These are phyloP conservation scores for Cladophialophora immunda DNA, from an alignment of 2,329 filamentous ascomycete genomes.

Conservation along the genomic window DNA sequence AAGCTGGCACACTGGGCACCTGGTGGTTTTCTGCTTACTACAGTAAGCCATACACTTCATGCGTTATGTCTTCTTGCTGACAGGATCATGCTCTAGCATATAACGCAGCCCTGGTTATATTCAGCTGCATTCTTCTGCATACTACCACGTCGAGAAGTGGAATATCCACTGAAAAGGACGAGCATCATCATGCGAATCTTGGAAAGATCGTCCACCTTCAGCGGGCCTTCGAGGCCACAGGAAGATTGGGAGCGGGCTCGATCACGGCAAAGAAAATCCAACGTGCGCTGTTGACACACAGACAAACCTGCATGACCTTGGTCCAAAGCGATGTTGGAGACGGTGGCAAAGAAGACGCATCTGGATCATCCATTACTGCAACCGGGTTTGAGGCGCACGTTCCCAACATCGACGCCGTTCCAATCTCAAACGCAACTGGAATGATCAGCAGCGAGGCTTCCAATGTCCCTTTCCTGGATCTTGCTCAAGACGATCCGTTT, in stretches of 20 bases:
- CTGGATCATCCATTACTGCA: constrained; percentile 11
- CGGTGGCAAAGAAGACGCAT: constrained; percentile 13
- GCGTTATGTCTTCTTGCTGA: constrained; percentile 34
- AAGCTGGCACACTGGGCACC: constrained; percentile 46
- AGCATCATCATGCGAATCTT: constrained; percentile 21
- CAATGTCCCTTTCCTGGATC: constrained; percentile 56
- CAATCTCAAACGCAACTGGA: not conserved
- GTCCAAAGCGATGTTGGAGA: constrained; percentile 28
- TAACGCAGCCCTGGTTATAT: constrained; percentile 47
- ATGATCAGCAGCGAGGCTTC: constrained; percentile 24
- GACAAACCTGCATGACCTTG: constrained; percentile 35
- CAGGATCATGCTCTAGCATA: constrained; percentile 40
- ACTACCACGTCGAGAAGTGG: constrained; percentile 23
- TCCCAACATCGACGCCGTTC: not conserved
- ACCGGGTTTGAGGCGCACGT: not conserved
- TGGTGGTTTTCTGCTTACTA: constrained; percentile 56
- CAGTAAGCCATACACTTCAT: constrained; percentile 36
- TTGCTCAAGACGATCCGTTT: constrained; percentile 52
- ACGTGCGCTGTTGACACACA: constrained; percentile 31
- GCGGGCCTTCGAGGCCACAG: constrained; percentile 26
- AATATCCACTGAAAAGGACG: constrained; percentile 13
- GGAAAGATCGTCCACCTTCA: constrained; percentile 30
- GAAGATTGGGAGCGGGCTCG: constrained; percentile 31
- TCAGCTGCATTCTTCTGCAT: constrained; percentile 39
- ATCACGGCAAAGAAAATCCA: constrained; percentile 28